Base-by-base conservation (phyloP, 2,329 filamentous ascomycete species). In the Juglanconis juglandina region DNA sequence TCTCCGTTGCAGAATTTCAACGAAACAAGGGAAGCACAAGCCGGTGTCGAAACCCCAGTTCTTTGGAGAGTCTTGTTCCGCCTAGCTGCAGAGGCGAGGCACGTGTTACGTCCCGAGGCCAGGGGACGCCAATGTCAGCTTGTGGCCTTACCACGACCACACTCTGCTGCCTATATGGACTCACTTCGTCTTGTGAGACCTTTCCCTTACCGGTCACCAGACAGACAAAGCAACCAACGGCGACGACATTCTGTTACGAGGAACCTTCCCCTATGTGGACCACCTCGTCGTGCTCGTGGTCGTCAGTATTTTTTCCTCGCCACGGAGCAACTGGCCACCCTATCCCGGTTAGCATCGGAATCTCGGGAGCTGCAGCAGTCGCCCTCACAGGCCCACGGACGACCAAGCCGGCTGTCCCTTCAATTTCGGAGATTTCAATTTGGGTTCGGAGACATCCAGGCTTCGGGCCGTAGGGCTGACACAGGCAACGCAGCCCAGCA, bases 381-480 rank as follows among this genome's bases (percentile, higher is more conserved):
- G 42, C 11, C 41, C 24, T 24, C 24, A 24, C 24, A 24, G 24
- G 24, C 24, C 24, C 24, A 24, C 24, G 24, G 24, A 24, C 24
- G 24, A 24, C 24, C 24, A 24, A 24, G 24, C 24, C 24, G 24
- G 37, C 13, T 8, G 37, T 52, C 35, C 41, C 47, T 37, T 46
- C n/a, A 33, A 34, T 44, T 33, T 56, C 49, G 46, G 52, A 39
- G 35, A 48, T 39, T 51, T 42, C 41, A 52, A 34, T 24, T 48
- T 54, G 42, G 50, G 37, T 47, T 39, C 41, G 48, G 42, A 37
- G 55, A 46, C 37, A 24, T 24, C 24, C 24, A 24, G 24, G 24
- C 35, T 39, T 46, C 51, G 47, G 56, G n/a, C 46, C 48, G 32
- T 59, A 59, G 56, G 60, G 60, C 60, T 62, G 56, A 62, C 30